Base-by-base conservation (phyloP, 2,329 filamentous ascomycete genomes). In the Talaromyces sp. region DNA sequence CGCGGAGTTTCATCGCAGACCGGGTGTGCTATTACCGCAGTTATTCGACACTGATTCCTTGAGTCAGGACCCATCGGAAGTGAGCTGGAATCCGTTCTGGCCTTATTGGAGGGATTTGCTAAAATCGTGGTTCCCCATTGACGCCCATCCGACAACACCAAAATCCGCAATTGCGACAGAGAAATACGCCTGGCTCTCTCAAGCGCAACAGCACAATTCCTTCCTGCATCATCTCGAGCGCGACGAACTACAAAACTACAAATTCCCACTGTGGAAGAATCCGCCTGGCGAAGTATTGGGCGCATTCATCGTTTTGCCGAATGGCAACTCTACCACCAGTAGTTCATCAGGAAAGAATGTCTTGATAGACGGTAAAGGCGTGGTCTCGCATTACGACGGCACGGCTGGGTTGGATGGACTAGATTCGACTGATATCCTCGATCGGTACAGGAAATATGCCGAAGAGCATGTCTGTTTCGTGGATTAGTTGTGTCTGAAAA, bases 331-430 rank as follows among this genome's bases (percentile, higher is more conserved):
- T 1, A n/a, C 17, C 29, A 22, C 47, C n/a, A 36, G 5, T 8
- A 36, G 27, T 3, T 29, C 13, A 2, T 59, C 70, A 66, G 29
- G 17, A 17, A 29, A 49, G 22, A 40, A 43, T 59, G 80, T 84
- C 38, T 77, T 84, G 17, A 83, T 86, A 17, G 84, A 87, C 71
- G 85, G 84, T 5, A 80, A 82, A 64, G 82, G 83, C 1, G 72
- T 87, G 8, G 85, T 81, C 2, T 81, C 80, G 4, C 85, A 87
- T 72, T 87, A 84, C 69, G 82, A 81, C 67, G 84, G 84, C 63
- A 76, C 74, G 11, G 77, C 76, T 27, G 70, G 66, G 7, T 78
- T 82, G 67, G 70, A 75, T 7, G 77, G 78, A 8, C 64, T 86
- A 63, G 78, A 80, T n/a, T 74, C 77, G 60, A 86, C 85, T 0